Evolutionary conservation across 73 alveolate species (phyloP).

Genomic region (Tetrahymena malaccensis): DNA sequence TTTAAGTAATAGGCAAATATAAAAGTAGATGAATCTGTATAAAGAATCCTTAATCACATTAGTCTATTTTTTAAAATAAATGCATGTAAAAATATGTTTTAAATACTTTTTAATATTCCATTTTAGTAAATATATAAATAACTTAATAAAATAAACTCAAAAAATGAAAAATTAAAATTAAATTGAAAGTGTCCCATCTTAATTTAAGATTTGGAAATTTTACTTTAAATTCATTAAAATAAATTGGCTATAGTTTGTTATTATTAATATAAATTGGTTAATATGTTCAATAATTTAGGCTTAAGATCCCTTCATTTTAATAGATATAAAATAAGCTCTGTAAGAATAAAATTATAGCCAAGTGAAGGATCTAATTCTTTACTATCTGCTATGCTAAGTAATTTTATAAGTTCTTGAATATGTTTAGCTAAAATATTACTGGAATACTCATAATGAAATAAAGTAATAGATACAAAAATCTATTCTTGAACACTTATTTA

Average conservation of each 20-base stretch:
- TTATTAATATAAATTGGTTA: background rate
- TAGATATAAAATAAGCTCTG: background rate
- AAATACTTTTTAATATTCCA: too few species aligned
- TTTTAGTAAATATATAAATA: too few species aligned
- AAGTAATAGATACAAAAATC: background rate
- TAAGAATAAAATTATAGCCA: background rate
- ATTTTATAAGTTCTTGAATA: background rate
- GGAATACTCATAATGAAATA: background rate
- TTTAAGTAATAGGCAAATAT: too few species aligned
- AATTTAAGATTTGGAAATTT: background rate
- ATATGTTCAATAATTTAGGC: background rate
- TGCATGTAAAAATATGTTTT: too few species aligned
- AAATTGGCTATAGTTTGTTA: background rate
- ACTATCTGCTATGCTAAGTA: background rate
- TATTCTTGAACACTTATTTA: background rate
- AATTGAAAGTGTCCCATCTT: background rate
- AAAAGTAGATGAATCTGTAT: background rate
- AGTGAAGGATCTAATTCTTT: background rate
- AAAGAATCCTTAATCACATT: background rate
- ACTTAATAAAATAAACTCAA: too few species aligned
- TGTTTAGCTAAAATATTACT: background rate
- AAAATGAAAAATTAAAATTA: too few species aligned
- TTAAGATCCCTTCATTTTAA: background rate
- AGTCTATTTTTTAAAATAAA: too few species aligned
- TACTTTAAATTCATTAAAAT: background rate